Conservation (phyloP, 129 eudicot genomes). For the Sambucus nigra region DNA sequence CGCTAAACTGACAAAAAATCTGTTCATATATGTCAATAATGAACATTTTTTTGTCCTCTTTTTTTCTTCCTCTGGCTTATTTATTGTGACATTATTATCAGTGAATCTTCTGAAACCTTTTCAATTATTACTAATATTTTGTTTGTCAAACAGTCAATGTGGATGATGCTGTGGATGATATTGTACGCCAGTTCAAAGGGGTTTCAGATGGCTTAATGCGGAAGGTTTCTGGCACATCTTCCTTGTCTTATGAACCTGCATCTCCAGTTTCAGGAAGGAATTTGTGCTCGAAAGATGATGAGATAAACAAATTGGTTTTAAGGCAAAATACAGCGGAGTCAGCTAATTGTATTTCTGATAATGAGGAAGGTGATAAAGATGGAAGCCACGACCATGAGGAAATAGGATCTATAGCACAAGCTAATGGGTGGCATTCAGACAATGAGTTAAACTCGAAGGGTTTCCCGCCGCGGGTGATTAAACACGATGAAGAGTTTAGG, state of each 20-base stretch:
- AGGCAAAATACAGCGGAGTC: constrained; percentile 41
- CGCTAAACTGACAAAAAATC: too few species aligned
- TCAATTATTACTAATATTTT: neutral
- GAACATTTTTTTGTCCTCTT: neutral
- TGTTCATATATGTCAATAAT: neutral
- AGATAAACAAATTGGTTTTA: constrained; percentile 34
- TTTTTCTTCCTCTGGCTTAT: neutral
- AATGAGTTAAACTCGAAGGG: constrained; percentile 61
- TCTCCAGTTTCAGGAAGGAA: constrained; percentile 26
- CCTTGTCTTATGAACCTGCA: constrained; percentile 29
- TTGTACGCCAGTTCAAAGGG: constrained; percentile 88
- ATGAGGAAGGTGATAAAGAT: constrained; percentile 51
- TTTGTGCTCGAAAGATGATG: constrained; percentile 63
- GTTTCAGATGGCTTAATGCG: constrained; percentile 76
- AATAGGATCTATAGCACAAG: constrained; percentile 21
- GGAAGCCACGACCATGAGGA: constrained; percentile 26
- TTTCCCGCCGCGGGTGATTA: constrained; percentile 59
- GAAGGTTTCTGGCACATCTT: constrained; percentile 51
- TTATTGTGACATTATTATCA: neutral
- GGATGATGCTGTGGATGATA: constrained; percentile 98
- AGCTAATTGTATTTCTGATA: constrained; percentile 42
- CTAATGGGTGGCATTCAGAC: constrained; percentile 55
- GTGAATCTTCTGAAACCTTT: too few species aligned
- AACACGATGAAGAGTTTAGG: constrained; percentile 26
- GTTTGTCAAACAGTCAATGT: constrained; percentile 61